Conservation (phyloP, 768 basidiomycete species). For the Boletus rubroflammeus region DNA sequence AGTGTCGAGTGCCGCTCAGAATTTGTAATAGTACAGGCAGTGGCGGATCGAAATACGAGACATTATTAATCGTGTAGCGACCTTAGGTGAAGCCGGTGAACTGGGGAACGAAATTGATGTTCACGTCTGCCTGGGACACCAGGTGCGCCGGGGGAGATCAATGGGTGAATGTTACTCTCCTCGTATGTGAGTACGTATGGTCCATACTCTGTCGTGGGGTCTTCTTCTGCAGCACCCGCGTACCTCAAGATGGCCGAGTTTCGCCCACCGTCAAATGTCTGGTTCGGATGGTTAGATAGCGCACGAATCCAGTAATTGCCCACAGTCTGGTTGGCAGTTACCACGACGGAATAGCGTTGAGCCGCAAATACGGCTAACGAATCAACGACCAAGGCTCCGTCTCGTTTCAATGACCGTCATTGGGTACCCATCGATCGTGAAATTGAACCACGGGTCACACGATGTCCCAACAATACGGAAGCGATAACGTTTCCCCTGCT, state of each 20-base stretch:
- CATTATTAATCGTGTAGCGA: conserved; percentile 19
- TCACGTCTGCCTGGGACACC: conserved; percentile 39
- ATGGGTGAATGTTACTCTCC: conserved; percentile 36
- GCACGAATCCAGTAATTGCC: conserved; percentile 43
- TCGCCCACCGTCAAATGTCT: conserved; percentile 28
- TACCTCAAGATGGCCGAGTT: conserved; percentile 45
- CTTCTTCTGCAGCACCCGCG: conserved; percentile 31
- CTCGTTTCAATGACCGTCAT: conserved; percentile 46
- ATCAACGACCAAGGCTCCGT: conserved; percentile 40
- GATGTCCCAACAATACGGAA: conserved; percentile 37
- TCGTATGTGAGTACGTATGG: conserved; percentile 28
- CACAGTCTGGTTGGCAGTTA: conserved; percentile 30
- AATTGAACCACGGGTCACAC: conserved; percentile 41
- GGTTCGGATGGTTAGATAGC: conserved; percentile 7
- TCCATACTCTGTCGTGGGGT: conserved; percentile 29
- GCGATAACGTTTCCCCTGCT: conserved; percentile 34
- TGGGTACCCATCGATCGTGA: conserved; percentile 44
- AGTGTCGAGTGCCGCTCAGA: conserved; percentile 33
- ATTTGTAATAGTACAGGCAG: conserved; percentile 44
- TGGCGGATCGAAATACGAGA: conserved; percentile 30
- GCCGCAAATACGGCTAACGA: conserved; percentile 43
- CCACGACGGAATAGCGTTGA: conserved; percentile 49
- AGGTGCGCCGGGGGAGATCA: conserved; percentile 26
- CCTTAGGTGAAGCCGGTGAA: background rate
- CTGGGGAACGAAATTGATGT: conserved; percentile 32